These are phyloP conservation scores for Acanthamoeba triangularis DNA, from an alignment of 208 protist species.

Conservation along the genomic window DNA sequence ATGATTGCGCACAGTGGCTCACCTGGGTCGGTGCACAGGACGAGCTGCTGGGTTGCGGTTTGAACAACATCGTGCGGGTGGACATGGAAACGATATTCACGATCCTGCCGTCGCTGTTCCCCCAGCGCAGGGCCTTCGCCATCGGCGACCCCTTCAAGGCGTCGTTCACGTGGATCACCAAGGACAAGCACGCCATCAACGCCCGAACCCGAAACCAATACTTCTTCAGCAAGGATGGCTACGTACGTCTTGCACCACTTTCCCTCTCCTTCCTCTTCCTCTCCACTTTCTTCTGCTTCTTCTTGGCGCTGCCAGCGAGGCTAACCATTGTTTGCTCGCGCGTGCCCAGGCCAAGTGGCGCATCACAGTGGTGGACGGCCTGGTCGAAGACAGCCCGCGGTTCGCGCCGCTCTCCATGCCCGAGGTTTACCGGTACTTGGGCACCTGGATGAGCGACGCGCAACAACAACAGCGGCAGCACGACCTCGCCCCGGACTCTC, in stretches of 20 bases:
- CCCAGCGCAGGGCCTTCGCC: neutral
- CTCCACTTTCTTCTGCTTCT: neutral
- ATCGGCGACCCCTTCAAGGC: constrained; percentile 18
- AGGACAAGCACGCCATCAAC: constrained; percentile 34
- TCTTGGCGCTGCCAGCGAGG: too few relatives aligned
- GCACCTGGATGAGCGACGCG: constrained; percentile 25
- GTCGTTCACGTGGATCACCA: constrained; percentile 38
- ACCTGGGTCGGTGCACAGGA: neutral
- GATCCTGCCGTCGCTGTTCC: constrained; percentile 5
- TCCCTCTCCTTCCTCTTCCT: neutral
- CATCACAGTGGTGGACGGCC: constrained; percentile 31
- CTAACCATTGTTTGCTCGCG: neutral
- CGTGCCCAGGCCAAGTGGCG: constrained; percentile 1
- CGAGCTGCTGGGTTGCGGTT: neutral
- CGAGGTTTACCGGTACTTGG: constrained; percentile 71
- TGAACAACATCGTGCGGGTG: neutral
- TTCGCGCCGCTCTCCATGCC: constrained; percentile 53
- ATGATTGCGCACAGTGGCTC: too few relatives aligned
- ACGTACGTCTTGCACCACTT: neutral
- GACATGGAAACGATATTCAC: constrained; percentile 60
- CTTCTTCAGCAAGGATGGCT: constrained; percentile 61
- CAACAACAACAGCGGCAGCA: too few relatives aligned
- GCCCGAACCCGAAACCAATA: constrained; percentile 11
- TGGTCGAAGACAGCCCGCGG: constrained; percentile 40
- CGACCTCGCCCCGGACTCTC: neutral